Evolutionary conservation across 306 rosid genomes (phyloP).

Genomic region (Cucurbita argyrosperma): DNA sequence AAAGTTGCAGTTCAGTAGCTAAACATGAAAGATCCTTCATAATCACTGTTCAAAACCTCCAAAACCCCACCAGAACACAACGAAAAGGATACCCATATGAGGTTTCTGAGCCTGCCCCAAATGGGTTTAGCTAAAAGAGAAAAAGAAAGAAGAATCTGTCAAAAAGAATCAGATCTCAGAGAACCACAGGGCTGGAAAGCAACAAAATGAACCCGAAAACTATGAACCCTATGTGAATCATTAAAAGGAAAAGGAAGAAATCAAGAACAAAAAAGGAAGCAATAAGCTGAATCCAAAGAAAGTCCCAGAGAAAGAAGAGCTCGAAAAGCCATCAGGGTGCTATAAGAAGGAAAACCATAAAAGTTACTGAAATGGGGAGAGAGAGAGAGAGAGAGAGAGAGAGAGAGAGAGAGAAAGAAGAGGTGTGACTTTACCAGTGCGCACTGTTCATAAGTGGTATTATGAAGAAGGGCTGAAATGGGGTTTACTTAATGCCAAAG

Average conservation of each 20-base stretch:
- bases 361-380: conserved; percentile 14
- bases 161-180: neutral
- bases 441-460: conserved; percentile 23
- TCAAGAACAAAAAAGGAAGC: neutral
- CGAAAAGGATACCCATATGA: conserved; percentile 9
- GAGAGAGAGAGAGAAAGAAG: neutral
- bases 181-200: conserved; percentile 1
- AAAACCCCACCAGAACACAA: conserved; percentile 4
- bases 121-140: neutral
- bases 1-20: neutral
- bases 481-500: conserved; percentile 15
- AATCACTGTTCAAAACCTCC: conserved; percentile 1
- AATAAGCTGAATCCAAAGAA: conserved; percentile 15
- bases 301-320: conserved; percentile 4
- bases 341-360: conserved; percentile 11
- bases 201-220: conserved; percentile 5
- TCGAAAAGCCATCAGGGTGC: conserved; percentile 13
- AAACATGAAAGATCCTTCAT: neutral
- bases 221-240: conserved; percentile 27
- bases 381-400: no score
- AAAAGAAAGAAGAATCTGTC: neutral
- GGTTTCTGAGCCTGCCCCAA: neutral
- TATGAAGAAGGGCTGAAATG: conserved; percentile 15
- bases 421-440: conserved; percentile 16
- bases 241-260: conserved; percentile 2